Evolutionary conservation across 495 filamentous ascomycete species (phyloP), one percentile per base, ranked within the genome.

Genomic region (Ascobolus immersus): DNA sequence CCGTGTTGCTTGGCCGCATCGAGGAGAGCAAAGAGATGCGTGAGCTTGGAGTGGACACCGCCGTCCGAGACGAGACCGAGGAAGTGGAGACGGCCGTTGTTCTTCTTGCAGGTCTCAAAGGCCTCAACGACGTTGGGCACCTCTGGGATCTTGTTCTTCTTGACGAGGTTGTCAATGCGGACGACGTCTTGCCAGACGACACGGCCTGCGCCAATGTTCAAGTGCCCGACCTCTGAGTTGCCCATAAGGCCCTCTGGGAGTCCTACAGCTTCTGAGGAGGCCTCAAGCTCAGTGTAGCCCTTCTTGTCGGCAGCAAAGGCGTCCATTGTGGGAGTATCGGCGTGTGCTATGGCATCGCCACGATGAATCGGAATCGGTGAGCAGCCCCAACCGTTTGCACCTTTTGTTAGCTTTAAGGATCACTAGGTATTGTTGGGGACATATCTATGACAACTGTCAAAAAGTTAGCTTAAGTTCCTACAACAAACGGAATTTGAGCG

Each of bases 171-270:
- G 55, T 94, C 86, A 55, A 96, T 96, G 47, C 86, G 76, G 38
- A 96, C 86, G 39, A 89, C 90, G 59, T 96, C 86, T 55, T 96
- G 86, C 86, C 86, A 96, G 45, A 96, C 86, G 25, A 96, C 89
- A 53, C 86, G 66, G 27, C 86, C 86, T 39, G 86, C 86, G 49
- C 86, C 86, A 55, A 96, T 94, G 61, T 96, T 96, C 55, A 96
- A 55, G 56, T 96, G 86, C 23, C 86, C 86, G 44, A 96, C 86
- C 55, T 96, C 86, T 50, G 77, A 86, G 60, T 96, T 96, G 22
- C 86, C 86, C 86, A 96, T 96, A 38, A 96, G 61, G 24, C 86
- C 86, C 50, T 96, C 84, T 13, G 86, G 86, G 28, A 96, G 62
- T 27, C 86, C 86, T 27, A 96, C 86, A 21, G 86, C 89, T 13